Percentiles rank a stretch among this genome's conserved stretches.
Conservation (phyloP, 495 filamentous ascomycete genomes). For the Parathielavia appendiculata region DNA sequence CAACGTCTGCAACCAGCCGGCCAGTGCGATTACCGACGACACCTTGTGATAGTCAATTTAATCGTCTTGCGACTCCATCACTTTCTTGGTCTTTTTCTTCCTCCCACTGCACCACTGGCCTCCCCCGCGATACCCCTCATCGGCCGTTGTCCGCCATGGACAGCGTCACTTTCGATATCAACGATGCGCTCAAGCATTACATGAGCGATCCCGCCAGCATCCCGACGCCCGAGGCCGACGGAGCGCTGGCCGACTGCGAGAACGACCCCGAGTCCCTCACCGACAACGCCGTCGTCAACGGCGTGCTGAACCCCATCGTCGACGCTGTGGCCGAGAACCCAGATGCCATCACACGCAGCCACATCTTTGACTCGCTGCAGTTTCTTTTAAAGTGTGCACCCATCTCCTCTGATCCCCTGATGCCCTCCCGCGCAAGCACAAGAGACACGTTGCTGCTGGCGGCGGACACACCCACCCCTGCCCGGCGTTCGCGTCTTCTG, state of each 20-base stretch:
- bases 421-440: slow-evolving; percentile 2
- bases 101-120: slow-evolving; percentile 11
- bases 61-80: background rate
- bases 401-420: slow-evolving; percentile 42
- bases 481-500: slow-evolving; percentile 10
- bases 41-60: slow-evolving; percentile 6
- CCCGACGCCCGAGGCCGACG: slow-evolving; percentile 80
- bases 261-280: slow-evolving; percentile 81
- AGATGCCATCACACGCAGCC: slow-evolving; percentile 72
- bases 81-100: slow-evolving; percentile 2
- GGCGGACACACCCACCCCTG: slow-evolving; percentile 13
- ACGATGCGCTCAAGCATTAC: slow-evolving; percentile 90
- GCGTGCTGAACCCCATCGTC: slow-evolving; percentile 83
- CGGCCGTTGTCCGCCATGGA: slow-evolving; percentile 57
- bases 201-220: slow-evolving; percentile 82
- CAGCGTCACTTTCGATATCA: slow-evolving; percentile 81
- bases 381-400: slow-evolving; percentile 93
- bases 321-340: slow-evolving; percentile 90
- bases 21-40: slow-evolving; percentile 10
- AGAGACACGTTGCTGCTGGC: slow-evolving; percentile 11
- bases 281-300: slow-evolving; percentile 67
- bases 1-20: slow-evolving; percentile 18
- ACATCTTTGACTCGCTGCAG: slow-evolving; percentile 85
- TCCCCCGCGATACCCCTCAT: slow-evolving; percentile 9
- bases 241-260: slow-evolving; percentile 83